These are phyloP conservation scores for Glycine tomentella DNA, from an alignment of 306 rosid genomes.

Conservation along the genomic window DNA sequence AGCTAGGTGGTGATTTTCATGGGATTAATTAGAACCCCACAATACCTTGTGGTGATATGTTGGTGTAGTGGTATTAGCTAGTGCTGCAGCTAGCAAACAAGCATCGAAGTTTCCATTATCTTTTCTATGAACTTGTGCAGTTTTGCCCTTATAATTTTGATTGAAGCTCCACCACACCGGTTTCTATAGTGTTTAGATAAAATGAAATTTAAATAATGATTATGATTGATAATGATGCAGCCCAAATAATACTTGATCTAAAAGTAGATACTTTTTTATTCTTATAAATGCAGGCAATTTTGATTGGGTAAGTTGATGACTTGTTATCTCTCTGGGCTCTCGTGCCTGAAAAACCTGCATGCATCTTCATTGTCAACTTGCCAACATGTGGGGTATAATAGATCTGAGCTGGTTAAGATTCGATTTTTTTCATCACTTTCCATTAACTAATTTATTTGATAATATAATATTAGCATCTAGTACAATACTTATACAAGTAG, in stretches of 20 bases:
- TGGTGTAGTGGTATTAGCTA: not conserved
- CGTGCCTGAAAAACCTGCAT: slow-evolving; percentile 1
- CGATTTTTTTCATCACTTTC: not conserved
- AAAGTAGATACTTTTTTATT: not conserved
- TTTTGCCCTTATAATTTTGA: not conserved
- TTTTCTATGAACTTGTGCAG: not conserved
- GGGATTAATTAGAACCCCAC: not conserved
- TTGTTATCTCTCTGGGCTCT: not conserved
- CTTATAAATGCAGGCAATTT: not conserved
- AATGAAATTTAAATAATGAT: not conserved
- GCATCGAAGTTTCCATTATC: not conserved
- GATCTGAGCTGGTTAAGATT: not conserved
- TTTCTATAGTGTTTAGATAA: not conserved
- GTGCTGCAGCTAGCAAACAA: not conserved
- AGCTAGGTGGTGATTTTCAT: not conserved
- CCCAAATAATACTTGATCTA: not conserved
- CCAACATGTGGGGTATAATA: no score
- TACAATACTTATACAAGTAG: slow-evolving; percentile 23
- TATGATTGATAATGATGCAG: not conserved
- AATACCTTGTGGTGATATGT: not conserved
- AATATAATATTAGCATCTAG: not conserved
- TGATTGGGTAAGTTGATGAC: not conserved
- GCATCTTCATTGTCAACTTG: no score
- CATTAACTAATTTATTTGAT: not conserved
- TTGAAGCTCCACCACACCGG: slow-evolving; percentile 11